Conservation (phyloP, 352 stramenopile genomes). For the Saprolegnia parasitica region DNA sequence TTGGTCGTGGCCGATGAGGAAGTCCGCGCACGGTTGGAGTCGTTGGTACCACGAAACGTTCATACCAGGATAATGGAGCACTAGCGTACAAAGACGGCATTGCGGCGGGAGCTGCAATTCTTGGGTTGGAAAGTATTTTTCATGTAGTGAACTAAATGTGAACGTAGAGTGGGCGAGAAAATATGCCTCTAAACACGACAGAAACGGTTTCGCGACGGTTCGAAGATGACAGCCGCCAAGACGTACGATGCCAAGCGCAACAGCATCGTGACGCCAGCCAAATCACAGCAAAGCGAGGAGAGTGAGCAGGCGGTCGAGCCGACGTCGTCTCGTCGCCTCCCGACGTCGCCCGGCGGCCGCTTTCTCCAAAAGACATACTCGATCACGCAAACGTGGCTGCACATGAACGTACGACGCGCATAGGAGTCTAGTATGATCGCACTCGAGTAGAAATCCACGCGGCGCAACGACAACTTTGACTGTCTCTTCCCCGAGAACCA, state of each 20-base stretch:
- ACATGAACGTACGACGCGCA: conserved; percentile 15
- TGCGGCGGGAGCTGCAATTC: too few species aligned
- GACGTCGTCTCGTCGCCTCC: neutral
- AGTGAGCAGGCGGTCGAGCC: neutral
- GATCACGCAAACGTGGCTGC: conserved; percentile 25
- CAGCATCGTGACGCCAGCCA: conserved; percentile 8
- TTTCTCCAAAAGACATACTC: conserved; percentile 20
- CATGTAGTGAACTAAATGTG: too few species aligned
- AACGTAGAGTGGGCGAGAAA: too few species aligned
- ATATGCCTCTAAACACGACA: too few species aligned
- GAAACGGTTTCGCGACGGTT: neutral
- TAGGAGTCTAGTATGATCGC: neutral
- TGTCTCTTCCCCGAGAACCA: conserved; percentile 28
- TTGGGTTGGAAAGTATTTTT: too few species aligned
- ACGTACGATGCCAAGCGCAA: conserved; percentile 15
- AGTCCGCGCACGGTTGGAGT: neutral
- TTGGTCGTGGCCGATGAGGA: neutral
- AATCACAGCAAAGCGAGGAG: neutral
- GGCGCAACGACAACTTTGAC: conserved; percentile 4
- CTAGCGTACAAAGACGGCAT: too few species aligned
- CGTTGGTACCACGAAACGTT: too few species aligned
- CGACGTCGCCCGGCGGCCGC: neutral
- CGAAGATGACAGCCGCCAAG: conserved; percentile 3
- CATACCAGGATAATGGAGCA: too few species aligned
- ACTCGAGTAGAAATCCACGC: conserved; percentile 20